Evolutionary conservation across 129 eudicot species (phyloP), one percentile per base, ranked within the genome.

Genomic region (Scalesia atractyloides): DNA sequence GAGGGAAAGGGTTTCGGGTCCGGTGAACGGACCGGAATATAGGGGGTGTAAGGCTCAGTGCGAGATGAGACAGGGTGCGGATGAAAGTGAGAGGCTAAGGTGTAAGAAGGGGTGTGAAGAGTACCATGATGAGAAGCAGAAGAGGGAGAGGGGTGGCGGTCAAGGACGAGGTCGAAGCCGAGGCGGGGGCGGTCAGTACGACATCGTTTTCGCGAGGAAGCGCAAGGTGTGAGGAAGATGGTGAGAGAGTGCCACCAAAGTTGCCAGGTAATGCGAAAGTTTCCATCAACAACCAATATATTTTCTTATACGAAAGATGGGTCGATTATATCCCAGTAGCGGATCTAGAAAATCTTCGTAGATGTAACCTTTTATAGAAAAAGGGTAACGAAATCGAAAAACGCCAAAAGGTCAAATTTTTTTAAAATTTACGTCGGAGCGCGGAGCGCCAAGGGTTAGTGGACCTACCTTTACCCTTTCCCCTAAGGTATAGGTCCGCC

Each of bases 1-100:
- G 46, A 2, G 46, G 12, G 12, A 7, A 41, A 2, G 46, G 44
- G 44, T 39, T 39, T 6, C 44, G 44, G 44, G 44, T 8, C 26
- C 53, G 80, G 68, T 5, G 65, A 46, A 54, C 64, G 18, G 91
- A 83, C 22, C 84, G 2, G 90, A 86, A 66, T 37, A 83, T 41
- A 14, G 68, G 24, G 64, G 34, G 15, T 86, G 96, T 77, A 69
- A 71, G 75, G 69, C 65, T 11, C 79, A 69, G 72, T 82, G 89
- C 68, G 77, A 70, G 77, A 12, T 41, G n/a, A 78, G 73, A 8
- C 46, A 11, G 5, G 67, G 66, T 36, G 43, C 5, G 1, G 67
- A 76, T 11, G 34, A 33, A 33, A 30, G 44, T 3, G 69, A 46
- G 17, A 26, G 54, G 57, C 9, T 34, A 9, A 24, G 37, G 16